phyloP scores from a whole-genome alignment of 176 grass and related monocot genomes.

The Oryza glaberrima region DNA sequence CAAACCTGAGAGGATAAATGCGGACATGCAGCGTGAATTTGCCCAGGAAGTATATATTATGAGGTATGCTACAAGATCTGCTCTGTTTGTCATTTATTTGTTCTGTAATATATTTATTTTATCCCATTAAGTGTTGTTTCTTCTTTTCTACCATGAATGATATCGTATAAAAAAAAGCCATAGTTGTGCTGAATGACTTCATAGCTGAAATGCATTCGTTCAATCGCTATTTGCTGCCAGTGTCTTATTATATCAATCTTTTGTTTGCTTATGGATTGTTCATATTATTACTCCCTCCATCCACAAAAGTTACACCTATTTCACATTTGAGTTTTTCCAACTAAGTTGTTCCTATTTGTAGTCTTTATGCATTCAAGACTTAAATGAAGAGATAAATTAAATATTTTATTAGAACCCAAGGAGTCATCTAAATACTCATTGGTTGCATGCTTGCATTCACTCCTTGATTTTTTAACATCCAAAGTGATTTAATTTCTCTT shows the following conservation, averaged over 20 bases:
- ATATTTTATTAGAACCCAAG: too few relatives aligned
- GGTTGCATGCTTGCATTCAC: too few relatives aligned
- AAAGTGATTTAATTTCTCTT: too few relatives aligned
- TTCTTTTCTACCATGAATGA: constrained; percentile 24
- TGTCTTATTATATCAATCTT: neutral
- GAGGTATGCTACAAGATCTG: constrained; percentile 56
- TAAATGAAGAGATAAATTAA: too few relatives aligned
- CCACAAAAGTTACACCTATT: too few relatives aligned
- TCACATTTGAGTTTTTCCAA: too few relatives aligned
- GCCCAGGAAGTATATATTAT: constrained; percentile 99
- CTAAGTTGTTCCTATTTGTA: too few relatives aligned
- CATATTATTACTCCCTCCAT: neutral
- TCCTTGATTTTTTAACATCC: too few relatives aligned
- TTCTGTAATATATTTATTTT: neutral
- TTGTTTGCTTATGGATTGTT: constrained; percentile 18
- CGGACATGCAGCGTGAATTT: constrained; percentile 95
- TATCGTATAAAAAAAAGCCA: neutral
- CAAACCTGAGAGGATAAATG: constrained; percentile 86
- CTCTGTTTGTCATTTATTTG: constrained; percentile 23
- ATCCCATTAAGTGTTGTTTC: constrained; percentile 29
- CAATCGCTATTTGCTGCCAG: neutral
- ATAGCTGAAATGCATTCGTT: constrained; percentile 1
- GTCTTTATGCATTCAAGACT: too few relatives aligned
- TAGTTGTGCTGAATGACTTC: neutral
- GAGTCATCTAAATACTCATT: too few relatives aligned